Evolutionary conservation across 75 land plant genomes (phyloP).

Genomic region (Cryptomeria japonica): DNA sequence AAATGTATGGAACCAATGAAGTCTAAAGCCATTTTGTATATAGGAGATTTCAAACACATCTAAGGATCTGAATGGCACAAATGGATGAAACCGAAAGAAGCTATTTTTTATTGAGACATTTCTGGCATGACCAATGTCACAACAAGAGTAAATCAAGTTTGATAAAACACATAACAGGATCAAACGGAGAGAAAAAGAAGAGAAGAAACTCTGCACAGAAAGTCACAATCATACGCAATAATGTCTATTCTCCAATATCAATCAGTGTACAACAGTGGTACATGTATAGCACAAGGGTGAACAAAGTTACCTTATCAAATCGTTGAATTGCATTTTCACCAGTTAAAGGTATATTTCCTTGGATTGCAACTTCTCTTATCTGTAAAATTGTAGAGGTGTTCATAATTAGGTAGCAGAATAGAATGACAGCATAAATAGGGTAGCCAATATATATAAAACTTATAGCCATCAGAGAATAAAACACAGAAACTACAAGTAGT

Average conservation of each 20-base stretch:
- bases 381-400: background rate
- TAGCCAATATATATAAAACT: background rate
- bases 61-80: background rate
- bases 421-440: background rate
- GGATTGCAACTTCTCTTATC: slow-evolving; percentile 27
- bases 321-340: slow-evolving; percentile 41
- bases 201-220: too few relatives aligned
- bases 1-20: background rate
- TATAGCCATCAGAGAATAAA: background rate
- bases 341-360: slow-evolving; percentile 22
- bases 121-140: background rate
- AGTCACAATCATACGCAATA: too few relatives aligned
- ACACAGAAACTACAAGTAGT: background rate
- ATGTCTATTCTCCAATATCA: too few relatives aligned
- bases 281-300: too few relatives aligned
- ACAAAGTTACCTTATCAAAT: slow-evolving; percentile 35
- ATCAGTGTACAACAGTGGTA: background rate
- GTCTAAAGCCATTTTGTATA: background rate
- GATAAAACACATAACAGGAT: too few relatives aligned
- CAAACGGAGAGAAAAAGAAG: too few relatives aligned
- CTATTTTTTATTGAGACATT: background rate
- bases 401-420: background rate
- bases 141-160: background rate
- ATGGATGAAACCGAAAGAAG: background rate
- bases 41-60: background rate